Base-by-base conservation (phyloP, 2,329 filamentous ascomycete genomes). In the Hypoxylon sp. region DNA sequence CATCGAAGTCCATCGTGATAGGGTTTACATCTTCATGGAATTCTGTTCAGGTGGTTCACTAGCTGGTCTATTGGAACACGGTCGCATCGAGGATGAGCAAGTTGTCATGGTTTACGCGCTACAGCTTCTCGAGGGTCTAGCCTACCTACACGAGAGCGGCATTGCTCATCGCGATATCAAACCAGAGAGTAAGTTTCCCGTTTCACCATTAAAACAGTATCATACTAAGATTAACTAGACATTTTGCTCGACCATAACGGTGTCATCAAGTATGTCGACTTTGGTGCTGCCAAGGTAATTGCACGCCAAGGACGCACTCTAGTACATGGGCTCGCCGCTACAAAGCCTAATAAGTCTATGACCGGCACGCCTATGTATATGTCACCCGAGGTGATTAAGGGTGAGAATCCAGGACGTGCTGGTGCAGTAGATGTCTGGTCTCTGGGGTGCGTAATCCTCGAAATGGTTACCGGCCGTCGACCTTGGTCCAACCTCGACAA, bases 21-120 rank as follows among this genome's bases (percentile, higher is more conserved):
- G 97, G 77, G 96, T 99, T n/a, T 99, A 98, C 80, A 98, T 99
- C 73, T 99, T 99, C 79, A 99, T 99, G 96, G 96, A 99, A 80
- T 98, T 97, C 80, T 99, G 96, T 80, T 97, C 94, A 3, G 95
- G 96, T 56, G 96, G 96, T 19, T 98, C 95, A 14, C 85, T 99
- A 52, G 94, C 96, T 45, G 92, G 89, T 55, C 83, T 99, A 57
- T 85, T 99, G 45, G 96, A 99, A 79, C 95, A 99, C 76, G 96
- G 96, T 11, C 92, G 96, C 43, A 98, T 99, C 70, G 96, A 98
- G 82, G 97, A 98, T 77, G 96, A 99, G 79, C 96, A 94, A 61
- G 94, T 98, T 68, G 95, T 97, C 68, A 97, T 97, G 89, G 95
- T 98, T 45, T 98, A 98, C 78, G 93, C 93, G 25, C 84, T 98